Base-by-base conservation (phyloP, 2,329 filamentous ascomycete genomes). In the Thielaviopsis populi region DNA sequence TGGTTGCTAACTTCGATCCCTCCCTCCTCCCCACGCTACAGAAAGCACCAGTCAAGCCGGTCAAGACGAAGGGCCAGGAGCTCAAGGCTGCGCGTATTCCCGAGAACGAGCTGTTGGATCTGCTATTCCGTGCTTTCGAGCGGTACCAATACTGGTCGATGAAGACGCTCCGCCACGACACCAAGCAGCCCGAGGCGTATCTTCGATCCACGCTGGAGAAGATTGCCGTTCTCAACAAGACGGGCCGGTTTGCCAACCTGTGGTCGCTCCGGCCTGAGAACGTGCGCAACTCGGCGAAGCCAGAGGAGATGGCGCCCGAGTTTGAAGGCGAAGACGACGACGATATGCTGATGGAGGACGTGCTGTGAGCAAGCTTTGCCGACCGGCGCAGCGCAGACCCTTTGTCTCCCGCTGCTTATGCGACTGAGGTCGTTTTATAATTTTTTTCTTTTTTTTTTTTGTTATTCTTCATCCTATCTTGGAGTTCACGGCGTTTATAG, bases 81-180 rank as follows among this genome's bases (percentile, higher is more conserved):
- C 86, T 89, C 75, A 96, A 97, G 78, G 87, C 89, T 33, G 88
- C 89, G 41, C 91, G 94, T 75, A 91, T 97, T 75, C 86, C 90
- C 54, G 85, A 91, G 74, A 87, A 90, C 78, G 87, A 94, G 70
- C 84, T 99, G 67, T 77, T 95, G 75, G 91, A 96, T 75, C 81
- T 83, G 68, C 85, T 99, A 67, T 91, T 92, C 77, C 77, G 81
- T 59, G 87, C 86, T 72, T 99, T 96, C 83, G 83, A 86, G 64
- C 79, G 87, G 70, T 95, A 88, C 79, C 85, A 86, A 69, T 97
- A 94, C 75, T 99, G 92, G 91, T 85, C 88, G n/a, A 88, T 97
- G 79, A 91, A 89, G 71, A 83, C 87, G 4, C 82, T 99, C 69
- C 89, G 90, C 68, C 80, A 84, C 61, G 78, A 81, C 66, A 82